Evolutionary conservation across 345 rosid genomes (phyloP).

Genomic region (Syzygium aromaticum): DNA sequence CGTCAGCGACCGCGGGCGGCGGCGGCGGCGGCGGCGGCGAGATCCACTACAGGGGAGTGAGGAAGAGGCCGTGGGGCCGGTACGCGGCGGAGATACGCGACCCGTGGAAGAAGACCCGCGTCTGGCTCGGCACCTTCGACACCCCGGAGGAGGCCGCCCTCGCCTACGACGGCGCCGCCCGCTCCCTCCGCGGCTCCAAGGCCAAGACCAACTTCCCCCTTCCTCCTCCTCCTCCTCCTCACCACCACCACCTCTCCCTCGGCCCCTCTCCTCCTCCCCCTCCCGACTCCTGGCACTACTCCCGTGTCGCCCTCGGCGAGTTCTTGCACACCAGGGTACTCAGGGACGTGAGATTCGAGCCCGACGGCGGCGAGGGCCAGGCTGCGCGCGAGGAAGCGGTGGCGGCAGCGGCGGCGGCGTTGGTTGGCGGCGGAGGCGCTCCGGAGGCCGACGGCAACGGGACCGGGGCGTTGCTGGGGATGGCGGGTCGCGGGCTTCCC

Average conservation of each 20-base stretch:
- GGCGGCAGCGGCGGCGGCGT: not conserved
- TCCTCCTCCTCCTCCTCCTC: conserved; percentile 8
- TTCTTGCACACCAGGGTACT: conserved; percentile 56
- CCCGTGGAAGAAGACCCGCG: conserved; percentile 94
- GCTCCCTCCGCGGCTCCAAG: conserved; percentile 81
- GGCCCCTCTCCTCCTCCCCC: not conserved
- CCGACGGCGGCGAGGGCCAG: not conserved
- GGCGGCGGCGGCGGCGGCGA: conserved; percentile 61
- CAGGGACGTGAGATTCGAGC: conserved; percentile 23
- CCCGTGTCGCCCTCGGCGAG: conserved; percentile 33
- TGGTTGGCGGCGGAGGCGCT: not conserved
- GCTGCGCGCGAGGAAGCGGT: not conserved
- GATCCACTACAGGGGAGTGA: conserved; percentile 87
- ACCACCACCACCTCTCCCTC: not conserved
- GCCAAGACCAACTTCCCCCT: conserved; percentile 90
- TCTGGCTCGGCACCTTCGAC: conserved; percentile 97
- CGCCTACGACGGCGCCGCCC: conserved; percentile 97
- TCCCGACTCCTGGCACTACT: conserved; percentile 9
- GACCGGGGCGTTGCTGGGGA: not conserved
- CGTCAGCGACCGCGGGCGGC: conserved; percentile 6
- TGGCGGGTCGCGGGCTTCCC: conserved; percentile 44
- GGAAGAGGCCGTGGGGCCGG: conserved; percentile 99
- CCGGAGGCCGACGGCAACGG: not conserved
- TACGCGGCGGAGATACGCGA: conserved; percentile 97
- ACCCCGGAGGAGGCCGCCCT: conserved; percentile 96